A percentile compares a stretch with the other conserved stretches of the same genome.
Evolutionary conservation across 805 yeast species (phyloP).

Genomic region (Alloascoidea africana): DNA sequence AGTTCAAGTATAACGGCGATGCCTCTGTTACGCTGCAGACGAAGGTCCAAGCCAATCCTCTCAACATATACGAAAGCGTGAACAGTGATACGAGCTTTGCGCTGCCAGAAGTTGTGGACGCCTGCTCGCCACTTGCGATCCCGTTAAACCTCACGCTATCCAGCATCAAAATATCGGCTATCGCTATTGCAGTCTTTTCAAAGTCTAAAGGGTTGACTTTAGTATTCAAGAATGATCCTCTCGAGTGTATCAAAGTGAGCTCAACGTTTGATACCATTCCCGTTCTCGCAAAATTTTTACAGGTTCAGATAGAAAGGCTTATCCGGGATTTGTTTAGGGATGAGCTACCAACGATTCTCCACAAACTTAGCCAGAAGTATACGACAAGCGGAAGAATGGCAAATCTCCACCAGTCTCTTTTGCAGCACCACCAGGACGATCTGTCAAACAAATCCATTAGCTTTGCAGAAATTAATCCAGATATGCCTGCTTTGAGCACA

Average conservation of each 20-base stretch:
- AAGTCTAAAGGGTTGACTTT: conserved; percentile 72
- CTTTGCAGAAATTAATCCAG: conserved; percentile 38
- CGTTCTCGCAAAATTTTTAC: conserved; percentile 71
- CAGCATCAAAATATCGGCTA: conserved; percentile 60
- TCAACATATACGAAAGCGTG: conserved; percentile 39
- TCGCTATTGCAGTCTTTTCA: conserved; percentile 72
- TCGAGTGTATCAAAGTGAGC: conserved; percentile 66
- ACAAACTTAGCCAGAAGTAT: conserved; percentile 59
- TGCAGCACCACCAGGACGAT: conserved; percentile 8
- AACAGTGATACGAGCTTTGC: conserved; percentile 32
- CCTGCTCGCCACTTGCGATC: conserved; percentile 54
- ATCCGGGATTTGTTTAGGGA: conserved; percentile 72
- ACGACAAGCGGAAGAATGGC: conserved; percentile 21
- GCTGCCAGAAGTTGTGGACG: conserved; percentile 49
- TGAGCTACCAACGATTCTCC: conserved; percentile 67
- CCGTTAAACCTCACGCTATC: conserved; percentile 67
- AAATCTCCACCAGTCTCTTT: conserved; percentile 4
- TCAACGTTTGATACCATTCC: conserved; percentile 81
- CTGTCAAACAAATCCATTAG: conserved; percentile 21
- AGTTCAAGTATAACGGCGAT: conserved; percentile 61
- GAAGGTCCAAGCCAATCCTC: conserved; percentile 72
- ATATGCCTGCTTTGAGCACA: conserved; percentile 45
- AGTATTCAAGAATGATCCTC: conserved; percentile 80
- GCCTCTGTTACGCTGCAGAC: conserved; percentile 63
- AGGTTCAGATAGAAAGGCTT: conserved; percentile 69